These are phyloP conservation scores for Colletotrichum cuscutae DNA, from an alignment of 2,329 filamentous ascomycete species.

Conservation along the genomic window DNA sequence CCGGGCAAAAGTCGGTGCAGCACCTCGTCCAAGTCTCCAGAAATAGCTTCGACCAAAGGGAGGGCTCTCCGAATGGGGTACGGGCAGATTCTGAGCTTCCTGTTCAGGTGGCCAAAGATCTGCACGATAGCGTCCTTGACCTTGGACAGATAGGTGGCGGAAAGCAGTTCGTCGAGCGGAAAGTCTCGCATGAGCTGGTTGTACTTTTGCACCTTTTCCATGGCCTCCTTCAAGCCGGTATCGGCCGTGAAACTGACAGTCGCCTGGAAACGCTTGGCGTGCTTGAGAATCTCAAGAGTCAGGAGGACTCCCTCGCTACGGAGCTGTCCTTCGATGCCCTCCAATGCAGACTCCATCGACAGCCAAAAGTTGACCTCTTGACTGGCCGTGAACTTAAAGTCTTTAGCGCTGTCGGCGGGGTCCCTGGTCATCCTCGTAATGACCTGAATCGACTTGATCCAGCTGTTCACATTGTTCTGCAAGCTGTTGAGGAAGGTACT, in stretches of 20 bases:
- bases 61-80: slow-evolving; percentile 94
- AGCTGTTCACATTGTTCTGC: slow-evolving; percentile 92
- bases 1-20: slow-evolving; percentile 89
- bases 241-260: slow-evolving; percentile 97
- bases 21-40: slow-evolving; percentile 87
- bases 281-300: slow-evolving; percentile 93
- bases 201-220: slow-evolving; percentile 97
- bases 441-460: slow-evolving; percentile 98
- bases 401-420: slow-evolving; percentile 67
- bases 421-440: slow-evolving; percentile 96
- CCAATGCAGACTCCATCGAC: slow-evolving; percentile 93
- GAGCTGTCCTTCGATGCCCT: slow-evolving; percentile 90
- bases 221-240: slow-evolving; percentile 94
- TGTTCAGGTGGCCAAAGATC: slow-evolving; percentile 96
- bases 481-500: slow-evolving; percentile 93
- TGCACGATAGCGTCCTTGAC: slow-evolving; percentile 88
- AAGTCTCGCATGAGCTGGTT: slow-evolving; percentile 99
- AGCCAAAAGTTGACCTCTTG: slow-evolving; percentile 99
- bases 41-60: slow-evolving; percentile 96
- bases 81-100: slow-evolving; percentile 95
- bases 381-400: slow-evolving; percentile 75
- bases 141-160: slow-evolving; percentile 88
- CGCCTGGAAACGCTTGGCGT: slow-evolving; percentile 97
- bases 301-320: slow-evolving; percentile 88
- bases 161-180: slow-evolving; percentile 91